Evolutionary conservation across 108 stramenopile genomes (phyloP).

Genomic region (Fistulifera pelliculosa): DNA sequence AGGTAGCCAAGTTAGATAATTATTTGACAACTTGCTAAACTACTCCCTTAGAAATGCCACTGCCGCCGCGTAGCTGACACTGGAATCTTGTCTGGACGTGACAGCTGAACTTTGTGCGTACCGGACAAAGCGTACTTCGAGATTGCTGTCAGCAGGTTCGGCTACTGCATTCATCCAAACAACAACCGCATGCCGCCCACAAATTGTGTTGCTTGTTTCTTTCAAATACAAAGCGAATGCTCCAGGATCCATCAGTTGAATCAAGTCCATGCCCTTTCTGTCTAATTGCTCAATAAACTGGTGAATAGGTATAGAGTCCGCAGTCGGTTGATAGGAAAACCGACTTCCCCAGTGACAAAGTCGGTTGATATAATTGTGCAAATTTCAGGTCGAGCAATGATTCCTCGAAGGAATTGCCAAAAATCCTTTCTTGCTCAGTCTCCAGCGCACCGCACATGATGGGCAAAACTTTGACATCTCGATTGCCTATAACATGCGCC

Average conservation of each 20-base stretch:
- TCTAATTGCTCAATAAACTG: conserved; percentile 61
- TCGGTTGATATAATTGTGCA: conserved; percentile 65
- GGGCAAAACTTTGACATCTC: conserved; percentile 44
- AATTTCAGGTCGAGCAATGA: conserved; percentile 41
- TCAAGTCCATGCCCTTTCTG: conserved; percentile 65
- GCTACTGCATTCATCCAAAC: conserved; percentile 61
- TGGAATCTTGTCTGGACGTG: conserved; percentile 38
- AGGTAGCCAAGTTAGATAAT: too few species aligned
- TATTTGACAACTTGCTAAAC: too few species aligned
- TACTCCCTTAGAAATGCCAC: conserved; percentile 24
- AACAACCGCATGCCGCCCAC: conserved; percentile 73
- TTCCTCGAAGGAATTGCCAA: conserved; percentile 45
- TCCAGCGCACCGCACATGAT: conserved; percentile 73
- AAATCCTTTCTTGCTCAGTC: conserved; percentile 30
- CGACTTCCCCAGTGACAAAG: conserved; percentile 73
- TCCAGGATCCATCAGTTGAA: conserved; percentile 63
- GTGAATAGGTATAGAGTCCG: conserved; percentile 22
- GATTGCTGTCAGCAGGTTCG: conserved; percentile 5
- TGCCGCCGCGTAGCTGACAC: conserved; percentile 85
- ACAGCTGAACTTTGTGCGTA: conserved; percentile 68
- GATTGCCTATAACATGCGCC: conserved; percentile 34
- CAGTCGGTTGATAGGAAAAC: conserved; percentile 23
- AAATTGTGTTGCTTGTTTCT: conserved; percentile 71
- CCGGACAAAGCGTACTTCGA: conserved; percentile 66
- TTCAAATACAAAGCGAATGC: conserved; percentile 80